Percentiles rank a stretch among this genome's conserved stretches.
Conservation (phyloP, 148 eudicot species). For the Diospyros lotus region DNA sequence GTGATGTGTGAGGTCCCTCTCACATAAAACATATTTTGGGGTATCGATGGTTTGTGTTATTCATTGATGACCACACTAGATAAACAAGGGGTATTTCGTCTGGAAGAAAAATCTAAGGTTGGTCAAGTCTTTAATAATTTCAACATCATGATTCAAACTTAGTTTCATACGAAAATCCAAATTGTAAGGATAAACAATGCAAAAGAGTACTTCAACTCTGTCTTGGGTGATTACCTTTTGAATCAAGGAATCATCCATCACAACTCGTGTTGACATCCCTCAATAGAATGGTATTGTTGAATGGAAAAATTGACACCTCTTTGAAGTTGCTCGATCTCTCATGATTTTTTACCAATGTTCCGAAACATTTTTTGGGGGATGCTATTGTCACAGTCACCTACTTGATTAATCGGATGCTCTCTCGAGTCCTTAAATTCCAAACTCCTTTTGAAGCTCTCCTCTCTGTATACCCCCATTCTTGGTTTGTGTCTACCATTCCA, state of each 20-base stretch:
- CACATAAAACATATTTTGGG: neutral
- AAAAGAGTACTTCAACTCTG: neutral
- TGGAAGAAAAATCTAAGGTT: slow-evolving; percentile 5
- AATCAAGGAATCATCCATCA: neutral
- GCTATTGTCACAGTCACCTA: neutral
- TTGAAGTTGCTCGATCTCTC: neutral
- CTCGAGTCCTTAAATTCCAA: neutral
- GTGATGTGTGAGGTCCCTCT: slow-evolving; percentile 7
- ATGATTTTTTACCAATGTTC: neutral
- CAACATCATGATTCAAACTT: slow-evolving; percentile 1
- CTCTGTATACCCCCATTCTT: no score
- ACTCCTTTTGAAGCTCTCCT: neutral
- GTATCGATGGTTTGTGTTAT: neutral
- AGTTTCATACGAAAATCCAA: neutral
- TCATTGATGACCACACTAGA: neutral
- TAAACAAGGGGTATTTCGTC: neutral
- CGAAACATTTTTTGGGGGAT: neutral
- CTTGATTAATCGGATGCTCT: neutral
- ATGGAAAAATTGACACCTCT: neutral
- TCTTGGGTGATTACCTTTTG: neutral
- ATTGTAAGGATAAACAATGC: neutral
- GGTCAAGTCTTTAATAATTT: neutral
- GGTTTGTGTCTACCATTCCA: no score
- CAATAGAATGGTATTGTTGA: neutral
- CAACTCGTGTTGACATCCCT: neutral